Conservation (phyloP, 2,329 filamentous ascomycete genomes). For the Fusarium agapanthi region DNA sequence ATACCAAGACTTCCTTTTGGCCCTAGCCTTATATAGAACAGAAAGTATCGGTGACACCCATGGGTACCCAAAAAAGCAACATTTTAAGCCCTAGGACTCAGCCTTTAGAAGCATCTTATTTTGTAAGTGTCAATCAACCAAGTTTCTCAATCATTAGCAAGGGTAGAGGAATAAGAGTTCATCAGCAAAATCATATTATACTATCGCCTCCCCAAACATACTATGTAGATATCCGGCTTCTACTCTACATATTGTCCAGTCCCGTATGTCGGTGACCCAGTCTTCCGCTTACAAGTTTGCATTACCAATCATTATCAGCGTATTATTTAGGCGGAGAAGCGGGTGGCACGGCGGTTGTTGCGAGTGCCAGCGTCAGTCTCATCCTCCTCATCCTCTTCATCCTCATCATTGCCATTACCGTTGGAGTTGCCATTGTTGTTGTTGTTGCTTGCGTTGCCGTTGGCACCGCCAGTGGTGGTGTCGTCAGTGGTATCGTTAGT, state of each 20-base stretch:
- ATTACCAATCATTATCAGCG: not conserved
- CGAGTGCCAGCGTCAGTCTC: not conserved
- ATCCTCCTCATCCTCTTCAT: not conserved
- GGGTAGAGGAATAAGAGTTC: fast-evolving
- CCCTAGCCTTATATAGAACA: too few relatives aligned
- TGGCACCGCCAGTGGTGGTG: not conserved
- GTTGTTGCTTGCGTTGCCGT: not conserved
- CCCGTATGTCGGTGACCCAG: fast-evolving
- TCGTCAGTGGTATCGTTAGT: not conserved
- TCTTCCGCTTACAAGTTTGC: not conserved
- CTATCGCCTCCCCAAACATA: not conserved
- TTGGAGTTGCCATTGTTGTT: not conserved
- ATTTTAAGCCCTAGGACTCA: too few relatives aligned
- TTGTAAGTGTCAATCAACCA: not conserved
- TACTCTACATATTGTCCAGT: not conserved
- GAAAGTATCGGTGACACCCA: too few relatives aligned
- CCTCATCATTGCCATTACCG: not conserved
- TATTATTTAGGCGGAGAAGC: not conserved
- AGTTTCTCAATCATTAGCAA: fast-evolving
- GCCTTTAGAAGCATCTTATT: fast-evolving
- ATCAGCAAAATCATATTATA: not conserved
- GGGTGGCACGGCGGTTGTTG: not conserved
- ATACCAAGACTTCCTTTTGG: too few relatives aligned
- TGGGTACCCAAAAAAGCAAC: too few relatives aligned
- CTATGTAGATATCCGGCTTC: not conserved